These are phyloP conservation scores for Parachaetomium inaequale DNA, from an alignment of 495 filamentous ascomycete species.

Conservation along the genomic window DNA sequence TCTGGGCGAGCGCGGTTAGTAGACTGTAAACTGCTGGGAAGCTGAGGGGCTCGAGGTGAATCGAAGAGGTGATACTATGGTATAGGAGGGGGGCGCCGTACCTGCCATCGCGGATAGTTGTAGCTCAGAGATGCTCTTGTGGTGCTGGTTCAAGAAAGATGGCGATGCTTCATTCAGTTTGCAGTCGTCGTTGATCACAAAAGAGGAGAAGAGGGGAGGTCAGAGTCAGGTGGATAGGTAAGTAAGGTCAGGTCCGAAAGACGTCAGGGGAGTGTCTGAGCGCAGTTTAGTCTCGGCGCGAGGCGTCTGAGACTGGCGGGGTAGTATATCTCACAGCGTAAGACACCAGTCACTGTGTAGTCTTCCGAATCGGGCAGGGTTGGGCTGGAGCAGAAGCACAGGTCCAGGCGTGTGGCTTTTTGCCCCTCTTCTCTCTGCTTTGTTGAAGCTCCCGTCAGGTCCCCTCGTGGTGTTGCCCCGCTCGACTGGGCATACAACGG, in stretches of 20 bases:
- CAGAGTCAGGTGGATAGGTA: not conserved
- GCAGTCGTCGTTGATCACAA: not conserved
- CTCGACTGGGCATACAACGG: not conserved
- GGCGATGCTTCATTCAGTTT: not conserved
- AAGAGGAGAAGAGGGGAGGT: not conserved
- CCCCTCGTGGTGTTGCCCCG: not conserved
- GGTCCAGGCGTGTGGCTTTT: not conserved
- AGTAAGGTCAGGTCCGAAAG: not conserved
- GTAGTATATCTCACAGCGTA: too few relatives aligned
- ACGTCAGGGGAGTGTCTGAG: constrained; percentile 9
- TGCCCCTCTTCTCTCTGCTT: not conserved
- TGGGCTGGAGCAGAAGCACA: not conserved
- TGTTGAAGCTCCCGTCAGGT: not conserved
- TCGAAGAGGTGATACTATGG: not conserved
- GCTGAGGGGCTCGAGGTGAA: not conserved
- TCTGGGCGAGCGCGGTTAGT: not conserved
- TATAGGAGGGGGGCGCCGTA: not conserved
- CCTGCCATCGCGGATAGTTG: not conserved
- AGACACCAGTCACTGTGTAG: not conserved
- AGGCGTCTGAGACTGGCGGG: too few relatives aligned
- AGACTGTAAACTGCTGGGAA: not conserved
- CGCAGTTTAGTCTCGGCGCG: not conserved
- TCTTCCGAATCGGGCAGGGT: not conserved
- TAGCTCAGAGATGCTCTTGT: too few relatives aligned
- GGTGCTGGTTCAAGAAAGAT: not conserved